phyloP scores from a whole-genome alignment of 2,329 filamentous ascomycete genomes.

The Escovopsis sp. region DNA sequence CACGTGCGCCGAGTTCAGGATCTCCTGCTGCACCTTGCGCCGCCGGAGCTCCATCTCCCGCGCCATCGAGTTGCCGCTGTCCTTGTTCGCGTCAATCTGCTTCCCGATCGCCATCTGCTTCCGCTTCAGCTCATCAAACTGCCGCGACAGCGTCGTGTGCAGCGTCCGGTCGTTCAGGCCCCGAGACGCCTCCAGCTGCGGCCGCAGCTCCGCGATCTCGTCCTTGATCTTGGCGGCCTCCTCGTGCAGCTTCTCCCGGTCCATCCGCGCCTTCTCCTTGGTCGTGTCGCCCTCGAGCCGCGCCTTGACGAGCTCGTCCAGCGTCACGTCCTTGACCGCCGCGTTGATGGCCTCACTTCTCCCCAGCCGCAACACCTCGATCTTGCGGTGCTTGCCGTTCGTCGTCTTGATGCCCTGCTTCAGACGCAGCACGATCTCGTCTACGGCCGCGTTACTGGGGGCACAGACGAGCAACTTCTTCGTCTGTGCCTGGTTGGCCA shows the following conservation, averaged over 20 bases:
- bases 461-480: slow-evolving; percentile 94
- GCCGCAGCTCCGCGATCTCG: slow-evolving; percentile 54
- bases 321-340: slow-evolving; percentile 75
- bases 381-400: slow-evolving; percentile 54
- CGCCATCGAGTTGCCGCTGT: slow-evolving; percentile 64
- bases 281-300: slow-evolving; percentile 48
- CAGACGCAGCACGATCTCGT: slow-evolving; percentile 85
- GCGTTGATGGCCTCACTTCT: slow-evolving; percentile 85
- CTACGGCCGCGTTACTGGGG: slow-evolving; percentile 96
- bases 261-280: slow-evolving; percentile 38
- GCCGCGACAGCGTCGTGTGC: slow-evolving; percentile 48
- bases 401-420: slow-evolving; percentile 73
- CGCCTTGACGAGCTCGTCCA: slow-evolving; percentile 78
- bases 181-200: slow-evolving; percentile 53
- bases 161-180: slow-evolving; percentile 32
- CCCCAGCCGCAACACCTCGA: slow-evolving; percentile 81
- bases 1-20: slow-evolving; percentile 80
- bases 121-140: slow-evolving; percentile 64
- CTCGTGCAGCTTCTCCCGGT: slow-evolving; percentile 44
- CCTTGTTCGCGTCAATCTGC: slow-evolving; percentile 75
- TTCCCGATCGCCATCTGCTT: slow-evolving; percentile 59
- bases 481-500: slow-evolving; percentile 16
- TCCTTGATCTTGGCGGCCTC: slow-evolving; percentile 60
- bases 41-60: slow-evolving; percentile 78
- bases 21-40: slow-evolving; percentile 73